phyloP scores from a whole-genome alignment of 2,329 filamentous ascomycete species.

The Bipolaris sorokiniana region DNA sequence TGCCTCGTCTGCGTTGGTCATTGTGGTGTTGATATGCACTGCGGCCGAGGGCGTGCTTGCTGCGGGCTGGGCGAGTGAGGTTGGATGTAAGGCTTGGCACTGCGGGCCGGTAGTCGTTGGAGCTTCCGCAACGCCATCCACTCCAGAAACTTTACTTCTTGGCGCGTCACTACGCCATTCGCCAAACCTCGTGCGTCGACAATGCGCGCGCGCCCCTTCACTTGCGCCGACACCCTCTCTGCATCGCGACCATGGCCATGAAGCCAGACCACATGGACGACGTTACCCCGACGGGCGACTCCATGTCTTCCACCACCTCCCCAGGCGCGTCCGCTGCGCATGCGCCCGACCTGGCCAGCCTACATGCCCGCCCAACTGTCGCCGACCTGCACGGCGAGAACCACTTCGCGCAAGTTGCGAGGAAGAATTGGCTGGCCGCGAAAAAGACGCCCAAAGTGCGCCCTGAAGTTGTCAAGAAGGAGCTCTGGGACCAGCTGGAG shows the following conservation, averaged over 20 bases:
- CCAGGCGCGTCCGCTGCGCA: slow-evolving; percentile 31
- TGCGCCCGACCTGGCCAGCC: slow-evolving; percentile 26
- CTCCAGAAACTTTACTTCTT: slow-evolving; percentile 37
- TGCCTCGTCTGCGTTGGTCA: slow-evolving; percentile 34
- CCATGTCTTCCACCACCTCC: slow-evolving; percentile 12
- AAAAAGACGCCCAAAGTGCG: slow-evolving; percentile 72
- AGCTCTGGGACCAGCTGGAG: slow-evolving; percentile 89
- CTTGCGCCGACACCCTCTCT: slow-evolving; percentile 15
- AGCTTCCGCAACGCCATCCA: slow-evolving; percentile 20
- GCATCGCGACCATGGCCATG: slow-evolving; percentile 15
- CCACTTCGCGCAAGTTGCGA: slow-evolving; percentile 72
- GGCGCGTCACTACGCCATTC: slow-evolving; percentile 31
- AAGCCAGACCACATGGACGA: slow-evolving; percentile 34
- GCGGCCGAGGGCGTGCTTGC: slow-evolving; percentile 17
- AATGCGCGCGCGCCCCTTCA: slow-evolving; percentile 32
- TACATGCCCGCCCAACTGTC: slow-evolving; percentile 64
- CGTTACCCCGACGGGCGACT: slow-evolving; percentile 23
- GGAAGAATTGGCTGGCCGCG: slow-evolving; percentile 80
- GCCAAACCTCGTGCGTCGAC: slow-evolving; percentile 30
- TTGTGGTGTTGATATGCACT: slow-evolving; percentile 33
- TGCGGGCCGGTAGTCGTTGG: slow-evolving; percentile 8
- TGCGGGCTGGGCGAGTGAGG: slow-evolving; percentile 15
- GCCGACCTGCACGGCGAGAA: slow-evolving; percentile 74
- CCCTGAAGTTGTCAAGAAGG: slow-evolving; percentile 78
- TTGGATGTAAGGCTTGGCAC: slow-evolving; percentile 6